Evolutionary conservation across 2,329 filamentous ascomycete species (phyloP).

Genomic region (Xylariaceae sp.): DNA sequence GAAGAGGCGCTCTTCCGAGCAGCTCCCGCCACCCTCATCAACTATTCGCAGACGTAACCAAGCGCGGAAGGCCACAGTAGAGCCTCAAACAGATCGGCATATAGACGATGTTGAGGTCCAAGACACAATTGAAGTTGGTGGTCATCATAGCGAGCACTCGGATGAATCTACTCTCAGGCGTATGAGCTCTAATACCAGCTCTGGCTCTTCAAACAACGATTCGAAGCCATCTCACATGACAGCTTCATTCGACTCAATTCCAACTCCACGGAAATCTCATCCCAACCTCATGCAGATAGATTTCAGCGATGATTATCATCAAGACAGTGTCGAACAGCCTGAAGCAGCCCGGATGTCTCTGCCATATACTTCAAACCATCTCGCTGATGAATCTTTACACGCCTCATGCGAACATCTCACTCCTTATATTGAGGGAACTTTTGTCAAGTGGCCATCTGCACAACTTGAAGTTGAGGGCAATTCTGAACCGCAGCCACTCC

Average conservation of each 20-base stretch:
- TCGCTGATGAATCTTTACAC: slow-evolving; percentile 8
- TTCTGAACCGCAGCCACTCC: slow-evolving; percentile 16
- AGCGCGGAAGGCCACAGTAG: slow-evolving; percentile 38
- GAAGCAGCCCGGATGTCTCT: not conserved
- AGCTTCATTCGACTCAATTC: slow-evolving; percentile 12
- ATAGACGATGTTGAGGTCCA: slow-evolving; percentile 58
- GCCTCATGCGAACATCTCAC: slow-evolving; percentile 38
- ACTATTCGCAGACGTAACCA: slow-evolving; percentile 35
- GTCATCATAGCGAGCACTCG: slow-evolving; percentile 46
- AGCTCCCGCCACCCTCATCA: slow-evolving; percentile 36
- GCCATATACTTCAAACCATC: not conserved
- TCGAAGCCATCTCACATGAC: slow-evolving; percentile 26
- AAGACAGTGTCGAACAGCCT: not conserved
- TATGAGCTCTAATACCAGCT: slow-evolving; percentile 39
- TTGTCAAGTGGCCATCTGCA: slow-evolving; percentile 36
- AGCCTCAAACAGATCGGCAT: slow-evolving; percentile 40
- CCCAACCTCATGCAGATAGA: not conserved
- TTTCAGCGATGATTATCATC: not conserved
- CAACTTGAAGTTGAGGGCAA: slow-evolving; percentile 29
- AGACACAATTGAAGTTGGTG: slow-evolving; percentile 65
- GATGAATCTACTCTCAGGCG: slow-evolving; percentile 44
- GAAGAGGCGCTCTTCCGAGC: slow-evolving; percentile 44
- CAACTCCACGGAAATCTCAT: slow-evolving; percentile 12
- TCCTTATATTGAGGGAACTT: slow-evolving; percentile 38
- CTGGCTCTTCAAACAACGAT: slow-evolving; percentile 36